A percentile compares a stretch with the other conserved stretches of the same genome.
Conservation (phyloP, 2,329 filamentous ascomycete genomes). For the Ceratocystis cubensis region DNA sequence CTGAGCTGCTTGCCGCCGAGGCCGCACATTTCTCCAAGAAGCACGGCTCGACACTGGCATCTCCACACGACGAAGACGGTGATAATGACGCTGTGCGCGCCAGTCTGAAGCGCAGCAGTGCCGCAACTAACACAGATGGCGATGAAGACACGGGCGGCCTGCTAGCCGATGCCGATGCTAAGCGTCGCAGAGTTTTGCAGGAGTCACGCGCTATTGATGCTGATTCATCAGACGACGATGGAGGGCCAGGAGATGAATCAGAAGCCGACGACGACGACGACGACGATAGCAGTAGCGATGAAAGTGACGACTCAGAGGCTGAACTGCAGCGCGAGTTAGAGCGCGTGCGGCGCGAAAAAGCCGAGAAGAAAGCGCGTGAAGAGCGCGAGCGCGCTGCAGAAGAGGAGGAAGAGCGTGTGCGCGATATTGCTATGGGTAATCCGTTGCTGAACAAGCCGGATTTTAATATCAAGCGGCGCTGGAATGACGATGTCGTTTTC, state of each 20-base stretch:
- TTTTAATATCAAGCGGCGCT: conserved; percentile 81
- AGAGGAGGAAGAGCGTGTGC: conserved; percentile 72
- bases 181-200: conserved; percentile 74
- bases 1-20: conserved; percentile 82
- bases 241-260: conserved; percentile 22
- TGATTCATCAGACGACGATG: conserved; percentile 49
- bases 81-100: conserved; percentile 34
- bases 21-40: conserved; percentile 77
- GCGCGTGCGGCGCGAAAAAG: conserved; percentile 79
- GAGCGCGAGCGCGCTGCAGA: conserved; percentile 68
- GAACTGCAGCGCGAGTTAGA: conserved; percentile 86
- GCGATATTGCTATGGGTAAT: conserved; percentile 84
- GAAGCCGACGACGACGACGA: conserved; percentile 42
- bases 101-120: conserved; percentile 23
- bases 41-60: conserved; percentile 45
- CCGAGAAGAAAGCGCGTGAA: conserved; percentile 43
- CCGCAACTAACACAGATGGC: conserved; percentile 41
- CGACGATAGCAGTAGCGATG: conserved; percentile 28
- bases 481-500: conserved; percentile 98
- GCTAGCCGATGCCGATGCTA: conserved; percentile 59
- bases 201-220: conserved; percentile 83
- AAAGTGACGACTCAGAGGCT: conserved; percentile 71
- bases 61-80: conserved; percentile 37
- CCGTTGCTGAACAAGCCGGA: conserved; percentile 79
- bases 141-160: conserved; percentile 28